phyloP scores from a whole-genome alignment of 768 basidiomycete species.

The Goffeauzyma gilvescens region DNA sequence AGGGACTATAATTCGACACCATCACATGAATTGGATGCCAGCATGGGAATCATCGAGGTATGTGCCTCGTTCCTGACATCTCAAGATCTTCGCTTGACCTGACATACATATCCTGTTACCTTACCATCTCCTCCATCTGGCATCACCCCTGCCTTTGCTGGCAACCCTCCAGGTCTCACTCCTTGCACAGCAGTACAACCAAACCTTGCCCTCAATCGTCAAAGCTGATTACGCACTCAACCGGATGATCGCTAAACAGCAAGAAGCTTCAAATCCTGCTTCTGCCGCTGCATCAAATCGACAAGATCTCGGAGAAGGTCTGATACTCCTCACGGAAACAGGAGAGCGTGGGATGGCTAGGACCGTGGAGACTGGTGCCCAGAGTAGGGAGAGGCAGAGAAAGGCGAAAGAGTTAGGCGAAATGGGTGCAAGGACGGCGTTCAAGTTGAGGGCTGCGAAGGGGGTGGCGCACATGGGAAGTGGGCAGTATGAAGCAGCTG shows the following conservation, averaged over 20 bases:
- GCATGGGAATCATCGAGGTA: slow-evolving; percentile 8
- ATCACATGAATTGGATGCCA: slow-evolving; percentile 9
- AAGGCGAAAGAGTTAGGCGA: slow-evolving; percentile 4
- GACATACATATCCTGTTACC: background rate
- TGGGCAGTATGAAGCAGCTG: slow-evolving; percentile 3
- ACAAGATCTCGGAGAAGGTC: background rate
- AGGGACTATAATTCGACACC: slow-evolving; percentile 8
- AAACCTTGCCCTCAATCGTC: slow-evolving; percentile 6
- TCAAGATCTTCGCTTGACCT: no score
- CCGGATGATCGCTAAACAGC: background rate
- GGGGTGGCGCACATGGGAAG: slow-evolving; percentile 4
- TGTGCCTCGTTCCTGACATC: background rate
- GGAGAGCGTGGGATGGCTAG: no score
- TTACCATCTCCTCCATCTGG: background rate
- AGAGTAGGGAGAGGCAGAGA: slow-evolving; percentile 2
- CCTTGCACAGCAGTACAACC: slow-evolving; percentile 1
- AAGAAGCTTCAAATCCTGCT: background rate
- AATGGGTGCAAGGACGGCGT: background rate
- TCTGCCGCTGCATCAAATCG: background rate
- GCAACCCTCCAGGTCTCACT: slow-evolving; percentile 1
- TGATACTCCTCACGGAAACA: no score
- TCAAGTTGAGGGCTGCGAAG: slow-evolving; percentile 4
- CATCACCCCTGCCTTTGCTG: background rate
- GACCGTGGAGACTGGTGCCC: slow-evolving; percentile 4
- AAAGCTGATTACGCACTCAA: slow-evolving; percentile 7